Base-by-base conservation (phyloP, 2,329 filamentous ascomycete species). In the Elsinoe ampelina region DNA sequence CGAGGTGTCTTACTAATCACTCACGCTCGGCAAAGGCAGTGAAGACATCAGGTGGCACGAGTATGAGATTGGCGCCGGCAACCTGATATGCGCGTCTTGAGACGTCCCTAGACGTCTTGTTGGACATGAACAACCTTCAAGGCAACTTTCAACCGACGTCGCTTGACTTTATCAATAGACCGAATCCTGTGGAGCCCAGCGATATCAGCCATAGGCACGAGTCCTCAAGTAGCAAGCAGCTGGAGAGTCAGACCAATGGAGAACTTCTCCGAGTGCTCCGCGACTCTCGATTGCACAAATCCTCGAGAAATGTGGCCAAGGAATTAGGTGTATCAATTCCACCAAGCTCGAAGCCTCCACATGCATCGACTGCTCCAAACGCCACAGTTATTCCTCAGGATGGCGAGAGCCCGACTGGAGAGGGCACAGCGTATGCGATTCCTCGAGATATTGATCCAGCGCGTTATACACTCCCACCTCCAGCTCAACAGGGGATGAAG, bases 171-270 rank as follows among this genome's bases (percentile, higher is more conserved):
- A 70, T 69, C 60, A 68, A 67, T 51, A 62, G 66, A 8, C 68
- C 68, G 1, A 71, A 70, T 52, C 68, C 68, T 1, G 63, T 71
- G 6, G 67, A 71, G 60, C 68, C 68, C 2, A 65, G 67, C 36
- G 58, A 61, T 4, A 42, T 59, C 12, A 65, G 63, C 51, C 67
- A 70, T 59, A 66, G 66, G 39, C 58, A 68, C 12, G 54, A 48
- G 32, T 12, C 54, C 10, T 68, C 69, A 54, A 64, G 65, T 55
- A 63, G 66, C 22, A 60, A 64, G 6, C 62, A 65, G 22, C 58
- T 68, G 6, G 63, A 66, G 22, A 60, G 60, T 32, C 57, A 58
- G 1, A 59, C 65, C 13, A 64, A 63, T 12, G 63, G 65, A 34
- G 64, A 67, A 39, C 54, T 67, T 6, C 60, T 64, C 19, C 62